These are phyloP conservation scores for Malus fusca DNA, from an alignment of 306 rosid species.

Conservation along the genomic window DNA sequence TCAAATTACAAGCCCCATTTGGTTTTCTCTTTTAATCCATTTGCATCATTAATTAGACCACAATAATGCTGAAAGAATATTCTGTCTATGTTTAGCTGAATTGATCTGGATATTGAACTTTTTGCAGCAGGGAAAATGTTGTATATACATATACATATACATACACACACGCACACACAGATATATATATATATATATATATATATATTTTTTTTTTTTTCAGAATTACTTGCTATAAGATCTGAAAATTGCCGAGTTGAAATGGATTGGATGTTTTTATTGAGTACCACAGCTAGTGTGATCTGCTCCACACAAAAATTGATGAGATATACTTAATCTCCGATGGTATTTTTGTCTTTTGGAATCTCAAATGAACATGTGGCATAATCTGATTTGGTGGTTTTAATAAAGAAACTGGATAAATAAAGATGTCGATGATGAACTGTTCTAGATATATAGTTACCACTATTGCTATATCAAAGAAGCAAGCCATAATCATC, in stretches of 20 bases:
- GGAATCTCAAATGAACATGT: not conserved
- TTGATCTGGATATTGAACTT: not conserved
- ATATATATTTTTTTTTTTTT: not conserved
- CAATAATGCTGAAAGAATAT: not conserved
- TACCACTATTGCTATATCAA: not conserved
- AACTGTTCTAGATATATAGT: not conserved
- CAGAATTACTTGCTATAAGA: not conserved
- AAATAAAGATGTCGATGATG: not conserved
- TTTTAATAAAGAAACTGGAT: not conserved
- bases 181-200: no score
- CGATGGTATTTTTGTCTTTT: not conserved
- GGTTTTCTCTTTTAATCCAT: not conserved
- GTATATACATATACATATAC: not conserved
- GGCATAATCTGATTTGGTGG: not conserved
- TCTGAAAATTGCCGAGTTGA: not conserved
- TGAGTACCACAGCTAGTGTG: not conserved
- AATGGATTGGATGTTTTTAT: not conserved
- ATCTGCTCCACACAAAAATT: not conserved
- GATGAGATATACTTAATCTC: not conserved
- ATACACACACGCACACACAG: no score
- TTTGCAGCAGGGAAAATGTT: not conserved
- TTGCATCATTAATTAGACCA: not conserved
- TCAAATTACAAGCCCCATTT: not conserved
- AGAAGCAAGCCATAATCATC: not conserved
- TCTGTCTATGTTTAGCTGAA: not conserved